Conservation (phyloP, 2,329 filamentous ascomycete genomes). For the Scorias spongiosa region DNA sequence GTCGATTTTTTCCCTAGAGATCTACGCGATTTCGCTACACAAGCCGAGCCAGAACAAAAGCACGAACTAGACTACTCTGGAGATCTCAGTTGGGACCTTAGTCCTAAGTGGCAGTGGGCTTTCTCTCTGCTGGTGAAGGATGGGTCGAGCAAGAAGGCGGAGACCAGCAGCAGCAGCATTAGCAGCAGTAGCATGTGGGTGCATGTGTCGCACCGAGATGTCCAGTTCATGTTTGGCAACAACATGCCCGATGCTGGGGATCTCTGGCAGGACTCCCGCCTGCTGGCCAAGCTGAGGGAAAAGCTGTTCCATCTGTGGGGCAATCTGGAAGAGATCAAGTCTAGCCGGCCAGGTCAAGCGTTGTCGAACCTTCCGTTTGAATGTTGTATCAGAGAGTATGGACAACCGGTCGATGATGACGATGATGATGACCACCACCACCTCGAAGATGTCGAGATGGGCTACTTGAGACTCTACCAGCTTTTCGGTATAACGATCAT, state of each 20-base stretch:
- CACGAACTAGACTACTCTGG: constrained; percentile 9
- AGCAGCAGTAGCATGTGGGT: constrained; percentile 42
- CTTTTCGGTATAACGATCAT: constrained; percentile 50
- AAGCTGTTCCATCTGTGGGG: constrained; percentile 73
- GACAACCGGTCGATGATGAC: constrained; percentile 16
- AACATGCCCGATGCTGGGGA: constrained; percentile 40
- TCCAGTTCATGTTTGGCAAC: constrained; percentile 40
- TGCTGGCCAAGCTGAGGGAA: constrained; percentile 45
- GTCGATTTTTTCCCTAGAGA: constrained; percentile 62
- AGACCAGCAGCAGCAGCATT: neutral
- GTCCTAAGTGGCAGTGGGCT: constrained; percentile 58
- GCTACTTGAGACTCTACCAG: constrained; percentile 42
- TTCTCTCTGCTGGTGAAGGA: constrained; percentile 72
- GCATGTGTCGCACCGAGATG: constrained; percentile 47
- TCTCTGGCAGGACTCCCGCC: constrained; percentile 37
- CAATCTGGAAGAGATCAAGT: constrained; percentile 59
- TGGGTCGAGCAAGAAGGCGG: constrained; percentile 22
- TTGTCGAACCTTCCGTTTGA: constrained; percentile 30
- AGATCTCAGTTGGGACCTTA: constrained; percentile 3
- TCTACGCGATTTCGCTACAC: constrained; percentile 55
- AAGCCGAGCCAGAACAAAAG: constrained; percentile 14
- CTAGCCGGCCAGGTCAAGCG: constrained; percentile 1
- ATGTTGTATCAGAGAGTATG: constrained; percentile 29
- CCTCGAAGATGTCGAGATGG: constrained; percentile 17
- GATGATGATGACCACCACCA: too few species aligned